Percentiles rank a stretch among this genome's conserved stretches.
Evolutionary conservation across 805 yeast species (phyloP).

Genomic region (Candida bentonensis): DNA sequence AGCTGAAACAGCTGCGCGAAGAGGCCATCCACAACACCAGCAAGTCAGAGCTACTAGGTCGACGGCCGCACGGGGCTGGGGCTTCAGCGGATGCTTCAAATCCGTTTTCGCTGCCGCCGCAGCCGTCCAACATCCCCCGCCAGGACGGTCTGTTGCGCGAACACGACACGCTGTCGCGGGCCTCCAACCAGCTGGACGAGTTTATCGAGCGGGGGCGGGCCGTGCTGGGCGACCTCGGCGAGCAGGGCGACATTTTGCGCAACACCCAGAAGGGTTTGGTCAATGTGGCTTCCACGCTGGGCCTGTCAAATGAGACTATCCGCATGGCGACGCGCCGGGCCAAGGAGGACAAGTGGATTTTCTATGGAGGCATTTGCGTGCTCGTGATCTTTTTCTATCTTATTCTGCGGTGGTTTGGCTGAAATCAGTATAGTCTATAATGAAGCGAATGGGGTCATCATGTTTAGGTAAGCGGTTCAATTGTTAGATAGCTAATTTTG

Average conservation of each 20-base stretch:
- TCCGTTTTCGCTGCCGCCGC: constrained; percentile 14
- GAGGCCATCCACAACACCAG: constrained; percentile 31
- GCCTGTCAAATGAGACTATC: constrained; percentile 77
- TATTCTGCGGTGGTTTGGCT: constrained; percentile 52
- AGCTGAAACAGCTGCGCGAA: constrained; percentile 44
- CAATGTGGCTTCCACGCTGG: constrained; percentile 62
- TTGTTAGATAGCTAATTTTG: too few relatives aligned
- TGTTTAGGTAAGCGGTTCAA: too few relatives aligned
- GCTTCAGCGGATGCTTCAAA: constrained; percentile 14
- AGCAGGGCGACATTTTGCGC: constrained; percentile 62
- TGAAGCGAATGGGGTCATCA: too few relatives aligned
- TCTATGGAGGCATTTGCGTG: constrained; percentile 56
- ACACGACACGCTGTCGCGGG: constrained; percentile 39
- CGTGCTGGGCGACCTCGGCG: constrained; percentile 74
- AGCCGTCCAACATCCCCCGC: constrained; percentile 18
- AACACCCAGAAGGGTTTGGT: constrained; percentile 51
- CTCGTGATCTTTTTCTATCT: constrained; percentile 55
- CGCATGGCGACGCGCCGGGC: constrained; percentile 68
- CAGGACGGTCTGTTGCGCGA: constrained; percentile 62
- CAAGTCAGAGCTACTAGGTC: constrained; percentile 41
- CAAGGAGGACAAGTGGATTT: constrained; percentile 72
- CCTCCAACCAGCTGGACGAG: constrained; percentile 74
- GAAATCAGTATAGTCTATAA: too few relatives aligned
- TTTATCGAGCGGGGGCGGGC: constrained; percentile 80
- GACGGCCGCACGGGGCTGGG: constrained; percentile 24